A percentile compares a stretch with the other conserved stretches of the same genome.
Conservation (phyloP, 352 stramenopile genomes). For the Phytophthora vignae region DNA sequence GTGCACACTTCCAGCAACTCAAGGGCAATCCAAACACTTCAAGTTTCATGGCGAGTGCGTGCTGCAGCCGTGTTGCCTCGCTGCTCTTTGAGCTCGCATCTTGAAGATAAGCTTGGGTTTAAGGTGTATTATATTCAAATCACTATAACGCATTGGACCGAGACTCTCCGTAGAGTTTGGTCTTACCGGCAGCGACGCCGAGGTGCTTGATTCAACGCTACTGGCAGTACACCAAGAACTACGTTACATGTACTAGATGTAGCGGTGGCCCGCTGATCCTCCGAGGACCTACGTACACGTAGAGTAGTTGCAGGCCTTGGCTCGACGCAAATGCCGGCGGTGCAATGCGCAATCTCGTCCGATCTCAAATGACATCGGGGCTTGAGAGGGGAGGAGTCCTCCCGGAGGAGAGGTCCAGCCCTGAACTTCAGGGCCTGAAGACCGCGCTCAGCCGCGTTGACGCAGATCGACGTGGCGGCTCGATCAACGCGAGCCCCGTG, state of each 20-base stretch:
- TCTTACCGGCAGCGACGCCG: no score
- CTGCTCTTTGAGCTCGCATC: no score
- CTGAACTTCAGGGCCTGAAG: background rate
- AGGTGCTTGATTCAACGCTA: no score
- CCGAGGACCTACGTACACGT: no score
- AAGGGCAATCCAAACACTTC: background rate
- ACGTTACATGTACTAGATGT: no score
- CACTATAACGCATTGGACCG: no score
- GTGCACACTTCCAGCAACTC: background rate
- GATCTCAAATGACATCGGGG: background rate
- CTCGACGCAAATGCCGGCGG: background rate
- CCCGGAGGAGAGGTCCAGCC: background rate
- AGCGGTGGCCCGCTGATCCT: no score
- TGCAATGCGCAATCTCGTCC: background rate
- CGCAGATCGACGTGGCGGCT: slow-evolving; percentile 24
- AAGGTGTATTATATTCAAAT: no score
- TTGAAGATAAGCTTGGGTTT: no score
- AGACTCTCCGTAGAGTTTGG: no score
- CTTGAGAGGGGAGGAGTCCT: background rate
- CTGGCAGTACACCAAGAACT: no score
- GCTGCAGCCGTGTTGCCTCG: background rate
- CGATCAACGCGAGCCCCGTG: slow-evolving; percentile 9
- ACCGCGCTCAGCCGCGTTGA: slow-evolving; percentile 7
- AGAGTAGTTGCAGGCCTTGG: background rate
- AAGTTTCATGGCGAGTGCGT: background rate